Percentiles rank a stretch among this genome's conserved stretches.
These are phyloP conservation scores for Cardamine resedifolia DNA, from an alignment of 345 rosid species.

Conservation along the genomic window DNA sequence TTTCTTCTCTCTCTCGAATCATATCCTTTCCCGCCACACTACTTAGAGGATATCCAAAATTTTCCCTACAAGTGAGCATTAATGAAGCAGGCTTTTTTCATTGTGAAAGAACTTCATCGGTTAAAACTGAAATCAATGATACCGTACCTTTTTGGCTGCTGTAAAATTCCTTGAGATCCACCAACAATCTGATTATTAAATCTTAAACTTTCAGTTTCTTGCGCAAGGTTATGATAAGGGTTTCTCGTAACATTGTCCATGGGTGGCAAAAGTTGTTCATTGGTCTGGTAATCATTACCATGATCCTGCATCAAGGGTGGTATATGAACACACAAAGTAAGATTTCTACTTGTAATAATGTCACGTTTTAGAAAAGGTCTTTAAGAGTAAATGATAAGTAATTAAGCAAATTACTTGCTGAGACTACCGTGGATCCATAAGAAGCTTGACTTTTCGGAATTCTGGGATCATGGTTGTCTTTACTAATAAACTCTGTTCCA, in stretches of 20 bases:
- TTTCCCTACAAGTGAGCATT: slow-evolving; percentile 33
- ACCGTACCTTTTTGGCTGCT: slow-evolving; percentile 29
- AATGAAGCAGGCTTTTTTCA: background rate
- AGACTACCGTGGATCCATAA: slow-evolving; percentile 46
- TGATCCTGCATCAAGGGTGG: slow-evolving; percentile 32
- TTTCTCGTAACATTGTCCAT: slow-evolving; percentile 31
- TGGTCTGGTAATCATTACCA: slow-evolving; percentile 31
- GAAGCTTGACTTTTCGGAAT: slow-evolving; percentile 35
- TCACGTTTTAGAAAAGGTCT: slow-evolving; percentile 11
- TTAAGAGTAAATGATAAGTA: slow-evolving; percentile 25
- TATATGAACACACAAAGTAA: slow-evolving; percentile 16
- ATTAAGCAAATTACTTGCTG: slow-evolving; percentile 44
- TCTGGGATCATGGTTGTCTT: slow-evolving; percentile 39
- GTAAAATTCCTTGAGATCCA: slow-evolving; percentile 26
- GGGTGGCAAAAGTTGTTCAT: slow-evolving; percentile 35
- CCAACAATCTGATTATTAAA: slow-evolving; percentile 32
- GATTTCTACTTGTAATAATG: slow-evolving; percentile 5
- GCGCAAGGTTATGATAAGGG: slow-evolving; percentile 27
- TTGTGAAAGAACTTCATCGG: background rate
- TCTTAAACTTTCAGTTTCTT: slow-evolving; percentile 27
- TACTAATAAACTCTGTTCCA: slow-evolving; percentile 40
- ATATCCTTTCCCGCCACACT: slow-evolving; percentile 36
- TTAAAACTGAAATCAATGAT: background rate
- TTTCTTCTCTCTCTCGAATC: slow-evolving; percentile 33
- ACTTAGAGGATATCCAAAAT: slow-evolving; percentile 29